These are phyloP conservation scores for Albophoma yamanashiensis DNA, from an alignment of 2,329 filamentous ascomycete species.

Conservation along the genomic window DNA sequence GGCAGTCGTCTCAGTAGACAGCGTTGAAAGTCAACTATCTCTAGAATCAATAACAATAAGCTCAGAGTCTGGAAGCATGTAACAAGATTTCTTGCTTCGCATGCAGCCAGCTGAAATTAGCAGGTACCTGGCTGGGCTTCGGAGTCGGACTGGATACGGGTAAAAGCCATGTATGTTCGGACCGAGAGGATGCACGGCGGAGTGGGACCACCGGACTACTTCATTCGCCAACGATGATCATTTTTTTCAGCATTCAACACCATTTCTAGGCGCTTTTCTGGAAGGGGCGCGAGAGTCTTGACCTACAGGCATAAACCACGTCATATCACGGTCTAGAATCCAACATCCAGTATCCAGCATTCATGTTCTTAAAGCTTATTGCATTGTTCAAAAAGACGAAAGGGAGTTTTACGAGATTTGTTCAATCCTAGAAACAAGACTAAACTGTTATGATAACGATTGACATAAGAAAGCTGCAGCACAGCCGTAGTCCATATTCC, in stretches of 20 bases:
- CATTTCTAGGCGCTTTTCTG: not conserved
- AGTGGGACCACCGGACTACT: not conserved
- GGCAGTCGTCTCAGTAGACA: not conserved
- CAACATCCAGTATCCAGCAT: not conserved
- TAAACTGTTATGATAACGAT: not conserved
- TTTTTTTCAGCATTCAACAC: not conserved
- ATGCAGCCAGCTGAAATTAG: not conserved
- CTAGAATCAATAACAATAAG: not conserved
- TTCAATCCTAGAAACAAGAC: not conserved
- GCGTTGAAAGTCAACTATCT: not conserved
- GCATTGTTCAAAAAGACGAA: not conserved
- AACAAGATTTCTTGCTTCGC: not conserved
- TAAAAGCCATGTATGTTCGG: not conserved
- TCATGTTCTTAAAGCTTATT: not conserved
- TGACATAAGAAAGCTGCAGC: not conserved
- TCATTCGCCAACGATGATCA: not conserved
- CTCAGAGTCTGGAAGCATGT: not conserved
- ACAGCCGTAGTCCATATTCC: not conserved
- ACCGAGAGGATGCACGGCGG: not conserved
- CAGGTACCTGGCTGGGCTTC: not conserved
- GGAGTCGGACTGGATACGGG: not conserved
- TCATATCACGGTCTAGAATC: not conserved
- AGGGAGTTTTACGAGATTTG: not conserved
- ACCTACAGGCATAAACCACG: not conserved
- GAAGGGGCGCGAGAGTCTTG: not conserved